phyloP scores from a whole-genome alignment of 805 yeast genomes.

The Blastobotrys terrestris region DNA sequence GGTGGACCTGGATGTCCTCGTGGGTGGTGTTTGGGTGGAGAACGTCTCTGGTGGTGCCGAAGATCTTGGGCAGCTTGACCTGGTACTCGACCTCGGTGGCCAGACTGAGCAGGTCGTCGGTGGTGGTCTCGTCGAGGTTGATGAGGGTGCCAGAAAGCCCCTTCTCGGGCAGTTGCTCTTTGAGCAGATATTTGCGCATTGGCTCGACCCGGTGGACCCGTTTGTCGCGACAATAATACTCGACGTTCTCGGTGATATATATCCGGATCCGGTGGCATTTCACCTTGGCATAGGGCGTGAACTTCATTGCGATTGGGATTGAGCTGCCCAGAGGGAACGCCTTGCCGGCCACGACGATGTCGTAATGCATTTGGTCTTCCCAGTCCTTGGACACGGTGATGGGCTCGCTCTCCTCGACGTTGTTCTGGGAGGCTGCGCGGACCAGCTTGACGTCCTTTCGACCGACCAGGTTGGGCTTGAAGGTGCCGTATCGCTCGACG shows the following conservation, averaged over 20 bases:
- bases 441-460: conserved; percentile 58
- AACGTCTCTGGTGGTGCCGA: conserved; percentile 49
- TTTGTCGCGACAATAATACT: conserved; percentile 79
- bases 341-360: conserved; percentile 85
- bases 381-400: conserved; percentile 85
- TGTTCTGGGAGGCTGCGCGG: conserved; percentile 69
- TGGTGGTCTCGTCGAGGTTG: conserved; percentile 9
- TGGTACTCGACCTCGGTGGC: conserved; percentile 61
- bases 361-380: conserved; percentile 89
- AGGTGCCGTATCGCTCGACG: conserved; percentile 76
- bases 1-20: conserved; percentile 77
- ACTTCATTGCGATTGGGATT: conserved; percentile 75
- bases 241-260: conserved; percentile 81
- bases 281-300: conserved; percentile 66
- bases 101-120: conserved; percentile 13
- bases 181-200: conserved; percentile 64
- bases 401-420: conserved; percentile 87
- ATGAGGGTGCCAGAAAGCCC: conserved; percentile 28
- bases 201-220: conserved; percentile 94
- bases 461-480: conserved; percentile 69
- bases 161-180: conserved; percentile 51
- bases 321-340: conserved; percentile 77
- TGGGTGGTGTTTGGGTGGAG: conserved; percentile 81
- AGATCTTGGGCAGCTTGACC: conserved; percentile 69
- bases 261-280: conserved; percentile 84